Conservation (phyloP, 1,139 yeast genomes). For the Zhuliangozyma blackwelliae region DNA sequence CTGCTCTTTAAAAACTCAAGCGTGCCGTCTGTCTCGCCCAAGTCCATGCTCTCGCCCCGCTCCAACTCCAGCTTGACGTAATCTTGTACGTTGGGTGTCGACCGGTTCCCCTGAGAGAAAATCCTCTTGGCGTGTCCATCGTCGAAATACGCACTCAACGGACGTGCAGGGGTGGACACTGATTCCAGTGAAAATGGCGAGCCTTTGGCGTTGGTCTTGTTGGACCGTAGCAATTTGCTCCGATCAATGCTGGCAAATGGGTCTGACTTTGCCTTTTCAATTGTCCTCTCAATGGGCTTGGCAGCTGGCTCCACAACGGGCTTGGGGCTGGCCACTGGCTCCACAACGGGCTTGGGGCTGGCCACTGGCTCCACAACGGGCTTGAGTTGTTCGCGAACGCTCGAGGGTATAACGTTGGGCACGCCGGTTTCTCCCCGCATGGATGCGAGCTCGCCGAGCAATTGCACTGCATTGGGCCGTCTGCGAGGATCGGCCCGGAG, state of each 20-base stretch:
- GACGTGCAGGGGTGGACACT: conserved; percentile 7
- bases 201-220: background rate
- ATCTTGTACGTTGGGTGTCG: conserved; percentile 30
- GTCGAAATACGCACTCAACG: conserved; percentile 11
- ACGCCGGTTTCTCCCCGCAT: conserved; percentile 50
- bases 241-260: conserved; percentile 41
- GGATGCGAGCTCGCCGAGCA: conserved; percentile 63
- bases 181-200: conserved; percentile 9
- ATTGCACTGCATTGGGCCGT: conserved; percentile 70
- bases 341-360: too few species aligned
- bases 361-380: background rate
- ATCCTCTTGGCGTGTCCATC: conserved; percentile 6
- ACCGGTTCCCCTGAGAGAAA: conserved; percentile 13
- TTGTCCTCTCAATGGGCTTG: background rate
- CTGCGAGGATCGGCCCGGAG: conserved; percentile 64
- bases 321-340: background rate
- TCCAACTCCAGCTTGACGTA: conserved; percentile 33
- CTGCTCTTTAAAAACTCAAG: conserved; percentile 57
- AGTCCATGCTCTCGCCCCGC: conserved; percentile 19
- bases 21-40: conserved; percentile 25
- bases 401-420: conserved; percentile 47
- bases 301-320: background rate
- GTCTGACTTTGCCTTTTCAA: conserved; percentile 15
- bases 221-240: conserved; percentile 19
- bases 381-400: conserved; percentile 17